phyloP scores from a whole-genome alignment of 495 filamentous ascomycete species.

The Astrocystis sublimbata region DNA sequence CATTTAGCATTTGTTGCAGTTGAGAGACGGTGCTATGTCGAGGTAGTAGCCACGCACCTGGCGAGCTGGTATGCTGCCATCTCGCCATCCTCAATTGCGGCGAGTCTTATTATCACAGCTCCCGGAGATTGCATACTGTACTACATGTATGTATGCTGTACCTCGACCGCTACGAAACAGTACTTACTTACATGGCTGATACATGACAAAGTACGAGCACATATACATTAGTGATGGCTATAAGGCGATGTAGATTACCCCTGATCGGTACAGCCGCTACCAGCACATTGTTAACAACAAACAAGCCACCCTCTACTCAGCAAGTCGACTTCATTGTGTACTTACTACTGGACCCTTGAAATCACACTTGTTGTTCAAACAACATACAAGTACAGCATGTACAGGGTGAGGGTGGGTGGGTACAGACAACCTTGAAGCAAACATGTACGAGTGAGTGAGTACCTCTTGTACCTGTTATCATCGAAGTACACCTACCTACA shows the following conservation, averaged over 20 bases:
- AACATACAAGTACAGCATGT: neutral
- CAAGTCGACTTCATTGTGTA: neutral
- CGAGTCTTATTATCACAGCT: neutral
- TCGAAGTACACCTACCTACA: too few relatives aligned
- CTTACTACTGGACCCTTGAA: too few relatives aligned
- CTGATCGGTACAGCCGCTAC: constrained; percentile 17
- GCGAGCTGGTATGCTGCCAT: neutral
- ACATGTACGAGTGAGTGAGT: too few relatives aligned
- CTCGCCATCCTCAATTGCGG: neutral
- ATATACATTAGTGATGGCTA: too few relatives aligned
- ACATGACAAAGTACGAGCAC: too few relatives aligned
- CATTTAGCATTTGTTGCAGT: too few relatives aligned
- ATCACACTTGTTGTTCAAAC: too few relatives aligned
- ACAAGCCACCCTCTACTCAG: neutral
- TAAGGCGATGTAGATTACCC: neutral
- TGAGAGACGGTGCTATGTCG: too few relatives aligned
- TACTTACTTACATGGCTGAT: too few relatives aligned
- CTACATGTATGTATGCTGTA: neutral
- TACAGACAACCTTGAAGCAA: too few relatives aligned
- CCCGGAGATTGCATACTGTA: neutral
- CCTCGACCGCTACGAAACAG: neutral
- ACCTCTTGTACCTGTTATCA: too few relatives aligned
- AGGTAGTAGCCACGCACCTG: neutral
- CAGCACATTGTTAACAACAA: neutral
- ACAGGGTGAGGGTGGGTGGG: too few relatives aligned